These are phyloP conservation scores for Camelina sativa DNA, from an alignment of 345 rosid species.

Conservation along the genomic window DNA sequence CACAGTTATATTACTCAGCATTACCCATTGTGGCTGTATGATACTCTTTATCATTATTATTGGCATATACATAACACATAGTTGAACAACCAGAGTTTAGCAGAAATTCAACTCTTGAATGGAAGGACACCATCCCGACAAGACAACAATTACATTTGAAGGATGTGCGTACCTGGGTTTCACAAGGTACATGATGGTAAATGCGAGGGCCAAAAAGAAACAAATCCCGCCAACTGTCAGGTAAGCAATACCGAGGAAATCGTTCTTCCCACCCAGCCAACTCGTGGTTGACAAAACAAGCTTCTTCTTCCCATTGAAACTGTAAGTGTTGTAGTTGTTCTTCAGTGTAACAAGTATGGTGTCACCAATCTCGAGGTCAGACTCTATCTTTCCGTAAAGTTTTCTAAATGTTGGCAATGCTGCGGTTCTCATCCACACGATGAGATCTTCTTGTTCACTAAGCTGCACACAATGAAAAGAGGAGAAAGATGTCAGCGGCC, in stretches of 20 bases:
- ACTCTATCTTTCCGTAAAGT: slow-evolving; percentile 92
- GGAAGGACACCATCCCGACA: slow-evolving; percentile 17
- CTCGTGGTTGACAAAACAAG: slow-evolving; percentile 95
- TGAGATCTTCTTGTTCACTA: slow-evolving; percentile 92
- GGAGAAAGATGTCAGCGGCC: slow-evolving; percentile 6
- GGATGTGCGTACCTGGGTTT: slow-evolving; percentile 76
- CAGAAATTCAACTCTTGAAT: slow-evolving; percentile 5
- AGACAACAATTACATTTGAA: slow-evolving; percentile 19
- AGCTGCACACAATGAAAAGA: slow-evolving; percentile 53
- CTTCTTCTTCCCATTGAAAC: slow-evolving; percentile 92
- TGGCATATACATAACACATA: background rate
- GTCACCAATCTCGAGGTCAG: slow-evolving; percentile 65
- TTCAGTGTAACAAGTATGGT: slow-evolving; percentile 55
- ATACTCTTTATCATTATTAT: background rate
- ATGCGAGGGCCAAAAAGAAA: slow-evolving; percentile 82
- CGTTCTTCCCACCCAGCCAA: slow-evolving; percentile 99
- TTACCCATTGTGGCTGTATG: slow-evolving; percentile 12
- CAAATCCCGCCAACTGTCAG: slow-evolving; percentile 89
- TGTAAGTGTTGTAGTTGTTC: slow-evolving; percentile 90
- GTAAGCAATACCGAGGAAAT: slow-evolving; percentile 97
- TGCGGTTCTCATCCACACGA: slow-evolving; percentile 99
- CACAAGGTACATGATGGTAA: slow-evolving; percentile 80
- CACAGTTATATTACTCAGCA: slow-evolving; percentile 20
- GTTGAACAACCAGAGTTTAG: background rate
- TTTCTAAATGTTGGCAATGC: slow-evolving; percentile 98